These are phyloP conservation scores for Starmerella roubikii DNA, from an alignment of 805 yeast genomes.

Conservation along the genomic window DNA sequence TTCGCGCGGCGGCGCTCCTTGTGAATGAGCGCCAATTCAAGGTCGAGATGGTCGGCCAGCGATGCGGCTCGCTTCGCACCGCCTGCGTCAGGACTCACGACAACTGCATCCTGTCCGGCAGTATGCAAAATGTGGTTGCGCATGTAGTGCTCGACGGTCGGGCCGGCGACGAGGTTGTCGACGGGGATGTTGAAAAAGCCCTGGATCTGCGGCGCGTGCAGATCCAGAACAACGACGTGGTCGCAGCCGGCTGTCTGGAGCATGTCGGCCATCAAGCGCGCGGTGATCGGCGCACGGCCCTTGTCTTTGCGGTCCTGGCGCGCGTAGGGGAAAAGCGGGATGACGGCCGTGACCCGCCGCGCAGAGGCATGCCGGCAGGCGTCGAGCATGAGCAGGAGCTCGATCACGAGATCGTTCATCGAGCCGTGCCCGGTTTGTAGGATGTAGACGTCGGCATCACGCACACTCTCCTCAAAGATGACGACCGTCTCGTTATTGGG, in stretches of 20 bases:
- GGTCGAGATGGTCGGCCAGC: constrained; percentile 79
- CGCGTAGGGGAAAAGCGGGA: constrained; percentile 94
- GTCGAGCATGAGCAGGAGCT: constrained; percentile 74
- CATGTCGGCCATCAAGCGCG: constrained; percentile 83
- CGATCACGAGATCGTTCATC: constrained; percentile 77
- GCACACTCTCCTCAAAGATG: constrained; percentile 70
- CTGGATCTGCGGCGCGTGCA: constrained; percentile 95
- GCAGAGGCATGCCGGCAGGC: constrained; percentile 97
- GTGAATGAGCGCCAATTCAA: constrained; percentile 89
- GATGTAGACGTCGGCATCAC: constrained; percentile 82
- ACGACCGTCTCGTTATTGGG: constrained; percentile 84
- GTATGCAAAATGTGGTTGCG: constrained; percentile 37
- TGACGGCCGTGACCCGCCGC: constrained; percentile 80
- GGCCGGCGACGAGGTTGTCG: constrained; percentile 91
- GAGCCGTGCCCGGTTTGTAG: constrained; percentile 78
- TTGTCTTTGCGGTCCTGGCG: constrained; percentile 96
- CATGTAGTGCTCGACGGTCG: constrained; percentile 72
- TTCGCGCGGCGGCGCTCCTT: constrained; percentile 92
- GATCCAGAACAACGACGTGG: constrained; percentile 91
- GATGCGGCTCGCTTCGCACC: constrained; percentile 97
- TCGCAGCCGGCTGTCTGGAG: constrained; percentile 88
- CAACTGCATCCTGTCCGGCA: constrained; percentile 45
- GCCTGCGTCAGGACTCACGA: constrained; percentile 97
- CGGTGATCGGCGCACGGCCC: constrained; percentile 91
- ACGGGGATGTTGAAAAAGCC: constrained; percentile 94